These are phyloP conservation scores for Suzukiozyma palmioleophila DNA, from an alignment of 1,139 yeast species.

Conservation along the genomic window DNA sequence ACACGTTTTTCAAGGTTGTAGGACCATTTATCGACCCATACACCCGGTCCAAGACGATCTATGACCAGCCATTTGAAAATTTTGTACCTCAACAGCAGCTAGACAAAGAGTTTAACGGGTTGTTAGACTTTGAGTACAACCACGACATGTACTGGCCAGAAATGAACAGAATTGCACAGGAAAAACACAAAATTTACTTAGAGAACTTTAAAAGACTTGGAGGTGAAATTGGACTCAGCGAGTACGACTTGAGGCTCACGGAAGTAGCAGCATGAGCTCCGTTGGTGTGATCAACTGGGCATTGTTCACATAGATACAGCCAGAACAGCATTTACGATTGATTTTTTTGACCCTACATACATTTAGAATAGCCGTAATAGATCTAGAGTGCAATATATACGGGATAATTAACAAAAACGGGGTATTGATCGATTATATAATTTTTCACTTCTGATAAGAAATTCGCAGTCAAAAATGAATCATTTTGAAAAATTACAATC, in stretches of 20 bases:
- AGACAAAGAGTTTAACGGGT: conserved; percentile 81
- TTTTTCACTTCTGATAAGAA: no score
- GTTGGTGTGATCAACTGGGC: background rate
- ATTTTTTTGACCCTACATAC: background rate
- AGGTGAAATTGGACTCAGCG: conserved; percentile 67
- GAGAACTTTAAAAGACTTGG: conserved; percentile 66
- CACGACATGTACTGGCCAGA: conserved; percentile 82
- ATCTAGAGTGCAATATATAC: no score
- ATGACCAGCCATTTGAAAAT: conserved; percentile 79
- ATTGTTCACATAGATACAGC: background rate
- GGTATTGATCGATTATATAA: no score
- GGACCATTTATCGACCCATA: conserved; percentile 94
- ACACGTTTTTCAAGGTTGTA: conserved; percentile 83
- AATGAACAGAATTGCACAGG: conserved; percentile 53
- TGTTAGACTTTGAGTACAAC: conserved; percentile 72
- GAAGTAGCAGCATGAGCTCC: background rate
- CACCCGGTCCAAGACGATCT: conserved; percentile 87
- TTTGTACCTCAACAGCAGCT: conserved; percentile 80
- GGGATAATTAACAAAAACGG: no score
- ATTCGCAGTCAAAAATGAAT: background rate
- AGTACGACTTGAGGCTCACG: conserved; percentile 33
- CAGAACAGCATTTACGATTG: background rate
- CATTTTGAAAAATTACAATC: background rate
- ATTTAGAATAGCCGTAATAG: background rate
- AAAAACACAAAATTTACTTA: conserved; percentile 52